Evolutionary conservation across 2,329 filamentous ascomycete genomes (phyloP).

Genomic region (Diaporthe sp.): DNA sequence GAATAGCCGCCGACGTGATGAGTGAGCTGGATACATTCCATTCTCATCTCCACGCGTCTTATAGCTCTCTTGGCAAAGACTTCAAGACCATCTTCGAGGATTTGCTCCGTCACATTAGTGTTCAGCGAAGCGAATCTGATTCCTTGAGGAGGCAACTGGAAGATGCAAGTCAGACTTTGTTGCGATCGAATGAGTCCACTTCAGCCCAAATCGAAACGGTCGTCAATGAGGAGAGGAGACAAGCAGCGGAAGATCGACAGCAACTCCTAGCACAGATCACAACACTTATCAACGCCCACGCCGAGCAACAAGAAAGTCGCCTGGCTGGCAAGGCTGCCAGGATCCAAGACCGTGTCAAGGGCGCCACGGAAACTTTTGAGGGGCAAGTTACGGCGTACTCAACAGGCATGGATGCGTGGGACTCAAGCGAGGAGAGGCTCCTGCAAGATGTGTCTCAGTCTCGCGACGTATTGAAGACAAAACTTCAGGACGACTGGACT

Average conservation of each 20-base stretch:
- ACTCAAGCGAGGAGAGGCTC: slow-evolving; percentile 75
- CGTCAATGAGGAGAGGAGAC: slow-evolving; percentile 81
- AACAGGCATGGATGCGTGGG: slow-evolving; percentile 81
- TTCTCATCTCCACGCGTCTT: slow-evolving; percentile 83
- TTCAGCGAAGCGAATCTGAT: slow-evolving; percentile 83
- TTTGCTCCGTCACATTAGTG: slow-evolving; percentile 78
- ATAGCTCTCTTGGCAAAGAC: slow-evolving; percentile 84
- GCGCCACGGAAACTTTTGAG: slow-evolving; percentile 75
- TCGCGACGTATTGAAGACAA: slow-evolving; percentile 82
- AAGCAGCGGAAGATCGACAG: slow-evolving; percentile 79
- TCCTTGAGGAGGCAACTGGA: slow-evolving; percentile 79
- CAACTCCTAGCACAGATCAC: slow-evolving; percentile 82
- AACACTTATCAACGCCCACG: slow-evolving; percentile 79
- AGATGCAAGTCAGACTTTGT: slow-evolving; percentile 74
- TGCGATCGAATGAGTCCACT: slow-evolving; percentile 76
- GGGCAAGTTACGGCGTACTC: slow-evolving; percentile 75
- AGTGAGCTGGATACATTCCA: slow-evolving; percentile 89
- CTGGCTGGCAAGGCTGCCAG: slow-evolving; percentile 72
- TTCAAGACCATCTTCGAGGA: slow-evolving; percentile 90
- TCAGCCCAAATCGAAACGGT: slow-evolving; percentile 76
- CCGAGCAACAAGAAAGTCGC: slow-evolving; percentile 79
- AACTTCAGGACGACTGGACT: slow-evolving; percentile 88
- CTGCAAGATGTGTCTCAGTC: slow-evolving; percentile 79
- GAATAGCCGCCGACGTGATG: slow-evolving; percentile 90
- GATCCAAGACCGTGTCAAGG: slow-evolving; percentile 74